Base-by-base conservation (phyloP, 2,329 filamentous ascomycete species). In the Nemania bipapillata region DNA sequence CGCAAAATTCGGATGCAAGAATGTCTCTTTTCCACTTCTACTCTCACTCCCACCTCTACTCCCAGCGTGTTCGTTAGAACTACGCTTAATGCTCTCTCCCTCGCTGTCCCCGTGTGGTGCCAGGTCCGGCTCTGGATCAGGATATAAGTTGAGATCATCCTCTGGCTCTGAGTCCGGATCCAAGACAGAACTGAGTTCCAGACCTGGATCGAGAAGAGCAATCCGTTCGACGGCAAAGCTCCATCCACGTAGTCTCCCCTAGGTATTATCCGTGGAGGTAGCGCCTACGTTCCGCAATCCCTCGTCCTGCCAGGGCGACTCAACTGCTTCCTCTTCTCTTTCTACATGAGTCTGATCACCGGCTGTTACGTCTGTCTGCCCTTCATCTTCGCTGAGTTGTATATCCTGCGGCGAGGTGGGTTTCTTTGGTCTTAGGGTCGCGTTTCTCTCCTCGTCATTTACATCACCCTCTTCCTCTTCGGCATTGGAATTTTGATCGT, bases 221-320 rank as follows among this genome's bases (percentile, higher is more conserved):
- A 47, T 20, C 11, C 58, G 26, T 2, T 58, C 58, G 3, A 53
- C 45, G 3, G 69, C 57, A 12, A 60, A 49, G 24, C 60, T 65
- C 67, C 70, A 71, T 28, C 61, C 70, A 30, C 67, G 62, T 24
- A 53, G 35, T 11, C 30, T 42, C 61, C 42, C 61, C 70, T 70
- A 72, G 47, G 65, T 62, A 26, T 72, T 26, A 20, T 66, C 57
- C 59, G 60, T 49, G 26, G 54, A 42, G 0, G 55, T 9, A 5
- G 55, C 11, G 37, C 37, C 40, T 15, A 45, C 17, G 12, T 50
- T 24, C 12, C 28, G 59, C 20, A 66, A 6, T 2, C 58, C 62
- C 17, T 70, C 64, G 24, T 72, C 62, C 30, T 59, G 64, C 70
- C 66, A 72, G 22, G 70, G 70, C n/a, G 66, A 68, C 3, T 65